Evolutionary conservation across 2,329 filamentous ascomycete species (phyloP), one percentile per base, ranked within the genome.

Genomic region (Penicillium vulpinum): DNA sequence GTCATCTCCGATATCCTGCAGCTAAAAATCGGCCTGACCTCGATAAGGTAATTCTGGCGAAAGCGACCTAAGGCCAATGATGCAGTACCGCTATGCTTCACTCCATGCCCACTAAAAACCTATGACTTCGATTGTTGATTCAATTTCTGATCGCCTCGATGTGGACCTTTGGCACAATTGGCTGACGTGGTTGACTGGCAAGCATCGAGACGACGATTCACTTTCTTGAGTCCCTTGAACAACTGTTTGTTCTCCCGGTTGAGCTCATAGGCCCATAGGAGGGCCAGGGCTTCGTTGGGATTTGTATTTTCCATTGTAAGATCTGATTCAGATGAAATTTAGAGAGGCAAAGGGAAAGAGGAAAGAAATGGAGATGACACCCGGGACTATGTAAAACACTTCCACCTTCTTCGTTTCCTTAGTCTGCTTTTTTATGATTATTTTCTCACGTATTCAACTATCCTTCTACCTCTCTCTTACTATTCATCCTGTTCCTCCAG

Each of bases 261-360:
- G 11, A 55, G 28, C 10, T 55, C 52, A 8, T 55, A 55, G 16
- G 52, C 52, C 52, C 52, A 55, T 9, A 55, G 52, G 9, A 51
- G 46, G 3, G 52, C 46, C 15, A 51, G 38, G 13, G 52, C 29
- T 55, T 55, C 52, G 3, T 41, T 51, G 3, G 36, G 36, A 10
- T 22, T 52, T 11, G 44, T 7, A 16, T 43, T 49, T 35, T 28
- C 18, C 52, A 55, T 55, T n/a, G n/a, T 49, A 16, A 21, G 49
- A n/a, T n/a, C n/a, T n/a, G n/a, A n/a, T n/a, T n/a, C n/a, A 33
- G 36, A 24, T 16, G 13, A 5, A 24, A n/a, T 8, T 16, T 0
- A 5, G 22, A 18, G 22, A 29, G 15, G 10, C 10, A 5, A 16
- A 29, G 8, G 24, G 13, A 18, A 5, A 41, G 38, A 13, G 13